Base-by-base conservation (phyloP, 2,329 filamentous ascomycete genomes). In the Sporothrix dimorphospora region DNA sequence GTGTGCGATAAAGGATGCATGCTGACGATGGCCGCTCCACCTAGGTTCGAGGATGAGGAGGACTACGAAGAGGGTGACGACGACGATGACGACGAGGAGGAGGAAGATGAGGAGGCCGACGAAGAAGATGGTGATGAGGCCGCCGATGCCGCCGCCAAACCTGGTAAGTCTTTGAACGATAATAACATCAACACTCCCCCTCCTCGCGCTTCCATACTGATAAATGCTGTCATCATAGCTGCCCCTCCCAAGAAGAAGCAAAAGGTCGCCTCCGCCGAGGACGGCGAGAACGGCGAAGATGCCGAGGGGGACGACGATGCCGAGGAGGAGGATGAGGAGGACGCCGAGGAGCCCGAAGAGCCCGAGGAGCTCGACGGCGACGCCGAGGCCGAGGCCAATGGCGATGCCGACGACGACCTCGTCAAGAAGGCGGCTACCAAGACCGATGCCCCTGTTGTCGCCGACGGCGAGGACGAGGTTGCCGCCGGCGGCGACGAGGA, bases 221-320 rank as follows among this genome's bases (percentile, higher is more conserved):
- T 21, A 42, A 27, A 65, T 38, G 4, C 4, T 7, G 40, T n/a
- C 30, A 7, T 21, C 16, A 21, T 59, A 75, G 72, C 61, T 16
- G 81, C 81, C 70, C 84, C 83, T 66, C 85, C 85, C 49, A 82
- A 82, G 72, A 87, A 87, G 81, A 86, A 86, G 80, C 82, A 81
- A 76, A 87, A 86, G 83, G 85, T 83, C 34, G 79, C 76, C 71
- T 76, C 79, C 30, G 78, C 78, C 34, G 76, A 78, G 12, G 74
- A 73, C 27, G 78, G 74, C 24, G 78, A 81, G 73, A 77, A 75
- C 70, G 73, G 72, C 21, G 76, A 70, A 21, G 70, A 76, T 47
- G 76, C 78, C 40, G 77, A 74, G 8, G 74, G 74, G 14, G 76
- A 71, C 14, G 75, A 74, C 9, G 75, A 76, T 6, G 76, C 72